A percentile compares a stretch with the other conserved stretches of the same genome.
Conservation (phyloP, 73 alveolate species). For the Tetrahymena thermophila region DNA sequence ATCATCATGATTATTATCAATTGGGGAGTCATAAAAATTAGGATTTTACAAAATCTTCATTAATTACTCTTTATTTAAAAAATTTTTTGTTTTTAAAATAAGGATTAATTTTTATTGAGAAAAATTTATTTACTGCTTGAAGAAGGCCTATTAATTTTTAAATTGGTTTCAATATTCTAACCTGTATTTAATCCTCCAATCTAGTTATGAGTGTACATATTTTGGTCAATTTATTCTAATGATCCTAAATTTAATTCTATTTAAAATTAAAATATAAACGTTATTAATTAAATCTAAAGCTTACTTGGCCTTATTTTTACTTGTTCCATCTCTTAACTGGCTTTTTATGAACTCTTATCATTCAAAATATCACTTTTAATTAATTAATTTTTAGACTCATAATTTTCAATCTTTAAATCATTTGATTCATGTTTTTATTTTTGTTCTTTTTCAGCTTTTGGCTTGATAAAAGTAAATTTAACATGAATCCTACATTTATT, state of each 20-base stretch:
- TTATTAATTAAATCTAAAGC: not conserved
- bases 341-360: not conserved
- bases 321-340: not conserved
- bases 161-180: not conserved
- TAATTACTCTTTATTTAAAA: not conserved
- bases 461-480: not conserved
- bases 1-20: not conserved
- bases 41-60: not conserved
- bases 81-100: too few species aligned
- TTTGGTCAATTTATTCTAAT: not conserved
- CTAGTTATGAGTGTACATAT: not conserved
- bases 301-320: not conserved
- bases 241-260: not conserved
- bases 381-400: not conserved
- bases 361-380: too few species aligned
- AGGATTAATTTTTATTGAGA: too few species aligned
- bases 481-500: not conserved
- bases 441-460: not conserved
- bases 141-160: not conserved
- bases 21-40: not conserved
- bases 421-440: not conserved
- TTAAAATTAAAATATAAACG: too few species aligned
- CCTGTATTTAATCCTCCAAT: not conserved
- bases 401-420: not conserved
- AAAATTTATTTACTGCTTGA: not conserved